Evolutionary conservation across 495 filamentous ascomycete species (phyloP).

Genomic region (Annulohypoxylon bovei): DNA sequence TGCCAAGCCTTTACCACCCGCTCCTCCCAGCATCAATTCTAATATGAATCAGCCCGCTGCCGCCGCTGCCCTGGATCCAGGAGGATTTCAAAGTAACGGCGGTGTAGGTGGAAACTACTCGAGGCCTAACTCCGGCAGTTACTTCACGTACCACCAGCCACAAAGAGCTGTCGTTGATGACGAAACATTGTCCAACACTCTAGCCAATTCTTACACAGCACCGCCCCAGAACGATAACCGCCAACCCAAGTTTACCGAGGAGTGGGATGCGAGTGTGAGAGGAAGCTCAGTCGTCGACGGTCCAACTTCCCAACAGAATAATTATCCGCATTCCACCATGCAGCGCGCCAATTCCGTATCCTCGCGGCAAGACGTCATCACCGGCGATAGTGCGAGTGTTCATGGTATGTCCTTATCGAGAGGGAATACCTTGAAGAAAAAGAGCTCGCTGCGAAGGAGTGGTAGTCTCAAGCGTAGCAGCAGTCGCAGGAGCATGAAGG

Average conservation of each 20-base stretch:
- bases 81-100: constrained; percentile 20
- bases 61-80: constrained; percentile 28
- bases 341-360: constrained; percentile 56
- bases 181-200: constrained; percentile 55
- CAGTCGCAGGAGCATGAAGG: constrained; percentile 77
- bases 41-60: constrained; percentile 40
- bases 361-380: constrained; percentile 58
- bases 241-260: constrained; percentile 68
- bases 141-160: constrained; percentile 40
- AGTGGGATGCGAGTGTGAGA: constrained; percentile 75
- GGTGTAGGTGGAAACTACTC: constrained; percentile 21
- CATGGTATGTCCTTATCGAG: constrained; percentile 64
- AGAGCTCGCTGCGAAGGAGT: constrained; percentile 75
- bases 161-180: constrained; percentile 45
- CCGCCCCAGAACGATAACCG: constrained; percentile 43
- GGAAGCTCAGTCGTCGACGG: constrained; percentile 69
- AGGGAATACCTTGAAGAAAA: constrained; percentile 86
- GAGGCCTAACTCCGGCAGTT: constrained; percentile 35
- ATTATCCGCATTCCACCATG: constrained; percentile 52
- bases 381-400: constrained; percentile 50
- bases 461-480: constrained; percentile 81
- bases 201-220: constrained; percentile 52
- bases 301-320: constrained; percentile 29
- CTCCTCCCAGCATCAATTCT: constrained; percentile 21
- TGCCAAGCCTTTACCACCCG: constrained; percentile 33